Base-by-base conservation (phyloP, 352 stramenopile genomes). In the Pythium guiyangense region DNA sequence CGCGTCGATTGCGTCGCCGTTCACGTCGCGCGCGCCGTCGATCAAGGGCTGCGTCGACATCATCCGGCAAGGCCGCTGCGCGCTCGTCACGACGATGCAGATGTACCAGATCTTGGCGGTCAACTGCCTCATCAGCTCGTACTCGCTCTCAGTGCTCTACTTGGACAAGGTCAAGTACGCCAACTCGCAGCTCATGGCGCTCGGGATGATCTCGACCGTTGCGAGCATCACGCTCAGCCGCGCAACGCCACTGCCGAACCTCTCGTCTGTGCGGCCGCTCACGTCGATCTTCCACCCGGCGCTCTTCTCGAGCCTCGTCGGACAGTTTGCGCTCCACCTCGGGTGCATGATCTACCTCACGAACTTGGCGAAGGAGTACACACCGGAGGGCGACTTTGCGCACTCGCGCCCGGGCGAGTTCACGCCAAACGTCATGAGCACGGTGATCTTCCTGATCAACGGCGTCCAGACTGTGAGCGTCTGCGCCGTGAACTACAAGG, bases 81-180 rank as follows among this genome's bases (percentile, higher is more conserved):
- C 98, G 31, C 78, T 99, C n/a, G 96, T 99, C 15, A 99, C 95
- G 18, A 99, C 98, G 47, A 96, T 99, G 67, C 97, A 99, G 77
- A 97, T 98, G 84, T 98, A 99, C 74, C 96, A 99, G 74, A 99
- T 99, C 62, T 73, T 99, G 49, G 96, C 95, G 22, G 85, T 99
- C 0, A 98, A 99, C 76, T 99, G 97, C 69, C 75, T 99, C 4
- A 97, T 98, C 51, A 98, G 90, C 70, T 98, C 97, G 52, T 98
- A 98, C 73, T 98, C 97, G 59, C 80, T 99, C n/a, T 99, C 93
- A 10, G 97, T 96, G 64, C 75, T 99, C 22, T 99, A 98, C 69
- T 73, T 99, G 26, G 86, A 98, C 67, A 98, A 98, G 60, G 97
- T 99, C 39, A 99, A 99, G 77, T 98, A 98, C 68, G 97, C 96